Evolutionary conservation across 768 basidiomycete genomes (phyloP), one percentile per base, ranked within the genome.

Genomic region (Hypholoma sublateritium): DNA sequence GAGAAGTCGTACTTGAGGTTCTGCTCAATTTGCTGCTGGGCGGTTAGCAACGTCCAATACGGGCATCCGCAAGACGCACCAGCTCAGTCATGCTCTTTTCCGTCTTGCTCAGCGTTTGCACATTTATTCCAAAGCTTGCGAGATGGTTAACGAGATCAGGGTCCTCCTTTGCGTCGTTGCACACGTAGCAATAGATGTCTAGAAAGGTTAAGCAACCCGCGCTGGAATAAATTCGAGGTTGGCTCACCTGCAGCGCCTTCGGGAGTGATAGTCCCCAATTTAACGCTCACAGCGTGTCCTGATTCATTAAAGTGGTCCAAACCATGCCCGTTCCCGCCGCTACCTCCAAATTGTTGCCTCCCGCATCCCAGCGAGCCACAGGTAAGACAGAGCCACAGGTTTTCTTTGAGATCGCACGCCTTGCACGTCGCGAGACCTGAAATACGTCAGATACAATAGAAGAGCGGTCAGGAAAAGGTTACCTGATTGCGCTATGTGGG

Each of bases 11-110:
- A 98, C 45, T 84, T 86, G 34, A 98, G 76, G 67, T 99, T 99
- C 61, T 98, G 94, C 68, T 98, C 95, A 63, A 98, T 89, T 89
- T 98, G 93, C 93, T 80, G 48, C n/a, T 12, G 13, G 16, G 14
- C 21, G 39, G 51, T 4, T 55, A 48, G n/a, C 8, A 54, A 19
- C n/a, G n/a, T n/a, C n/a, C n/a, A n/a, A n/a, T n/a, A n/a, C n/a
- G n/a, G n/a, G n/a, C n/a, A n/a, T n/a, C n/a, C n/a, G n/a, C n/a
- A n/a, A n/a, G n/a, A 57, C 84, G 49, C 57, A 95, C 94, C 60
- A 99, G 78, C 67, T 99, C 96, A 0, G 95, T 97, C 87, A 97
- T 92, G 55, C 86, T 93, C 74, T 97, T 98, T 70, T 97, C 94
- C 0, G 95, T 98, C 74, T 98, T 98, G 5, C 74, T 87, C 66